Conservation (phyloP, 371 early-diverging fungal genomes). For the Mortierella sp. region DNA sequence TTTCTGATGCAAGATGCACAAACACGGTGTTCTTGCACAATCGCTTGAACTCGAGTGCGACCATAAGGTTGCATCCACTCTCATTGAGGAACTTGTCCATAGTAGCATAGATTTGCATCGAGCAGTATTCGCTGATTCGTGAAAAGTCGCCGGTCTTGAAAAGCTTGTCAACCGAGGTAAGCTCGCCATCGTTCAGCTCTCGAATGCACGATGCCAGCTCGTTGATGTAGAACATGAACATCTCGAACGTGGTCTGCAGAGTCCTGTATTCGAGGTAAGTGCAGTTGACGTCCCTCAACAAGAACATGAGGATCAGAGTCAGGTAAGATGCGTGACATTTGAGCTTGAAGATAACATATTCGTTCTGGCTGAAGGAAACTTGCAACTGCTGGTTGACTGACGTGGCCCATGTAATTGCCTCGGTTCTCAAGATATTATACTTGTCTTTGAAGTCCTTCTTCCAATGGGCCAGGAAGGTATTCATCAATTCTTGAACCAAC, state of each 20-base stretch:
- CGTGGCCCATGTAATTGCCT: not conserved
- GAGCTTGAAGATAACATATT: not conserved
- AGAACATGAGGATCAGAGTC: not conserved
- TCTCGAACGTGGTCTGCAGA: not conserved
- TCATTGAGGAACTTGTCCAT: not conserved
- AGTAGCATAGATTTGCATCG: not conserved
- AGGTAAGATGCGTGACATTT: slow-evolving; percentile 1
- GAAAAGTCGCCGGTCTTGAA: not conserved
- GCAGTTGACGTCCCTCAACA: not conserved
- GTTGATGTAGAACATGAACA: slow-evolving; percentile 3
- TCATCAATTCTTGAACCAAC: not conserved
- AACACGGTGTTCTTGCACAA: slow-evolving; percentile 3
- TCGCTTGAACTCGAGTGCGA: not conserved
- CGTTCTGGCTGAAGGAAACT: slow-evolving; percentile 1
- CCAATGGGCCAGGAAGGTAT: not conserved
- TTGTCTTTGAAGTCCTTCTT: not conserved
- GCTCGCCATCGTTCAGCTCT: not conserved
- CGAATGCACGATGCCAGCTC: slow-evolving; percentile 1
- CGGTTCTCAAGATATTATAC: not conserved
- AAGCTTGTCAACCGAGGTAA: not conserved
- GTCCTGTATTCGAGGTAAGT: not conserved
- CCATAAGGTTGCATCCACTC: not conserved
- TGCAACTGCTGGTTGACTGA: not conserved
- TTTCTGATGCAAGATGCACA: not conserved
- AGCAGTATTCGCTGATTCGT: not conserved